Percentiles rank a stretch among this genome's conserved stretches.
Evolutionary conservation across 1,284 basidiomycete species (phyloP).

Genomic region (Fomitopsis pinicola): DNA sequence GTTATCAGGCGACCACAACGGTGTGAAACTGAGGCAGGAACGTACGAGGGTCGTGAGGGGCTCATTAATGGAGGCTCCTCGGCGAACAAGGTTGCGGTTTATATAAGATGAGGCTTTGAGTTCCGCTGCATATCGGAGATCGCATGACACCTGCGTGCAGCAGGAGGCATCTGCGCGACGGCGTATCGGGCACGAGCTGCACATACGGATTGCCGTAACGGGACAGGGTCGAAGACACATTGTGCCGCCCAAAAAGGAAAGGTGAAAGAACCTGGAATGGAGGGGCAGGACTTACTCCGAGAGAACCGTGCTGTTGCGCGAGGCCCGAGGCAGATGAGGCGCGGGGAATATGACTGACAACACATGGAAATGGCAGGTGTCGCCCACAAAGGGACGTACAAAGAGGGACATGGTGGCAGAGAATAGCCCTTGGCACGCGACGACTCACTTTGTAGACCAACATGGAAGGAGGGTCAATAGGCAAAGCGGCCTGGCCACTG

Average conservation of each 20-base stretch:
- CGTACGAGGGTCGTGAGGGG: conserved; percentile 31
- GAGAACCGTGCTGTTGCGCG: conserved; percentile 1
- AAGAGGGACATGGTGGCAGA: not conserved
- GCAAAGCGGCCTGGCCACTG: not conserved
- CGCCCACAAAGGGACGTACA: conserved; percentile 9
- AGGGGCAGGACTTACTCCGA: not conserved
- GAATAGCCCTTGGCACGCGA: not conserved
- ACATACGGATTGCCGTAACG: conserved; percentile 30
- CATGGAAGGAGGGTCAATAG: not conserved
- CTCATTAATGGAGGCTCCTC: conserved; percentile 23
- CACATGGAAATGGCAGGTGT: conserved; percentile 7
- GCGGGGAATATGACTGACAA: conserved; percentile 5
- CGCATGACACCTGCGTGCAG: conserved; percentile 19
- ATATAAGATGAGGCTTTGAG: conserved; percentile 25
- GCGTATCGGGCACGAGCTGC: conserved; percentile 22
- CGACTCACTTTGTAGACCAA: not conserved
- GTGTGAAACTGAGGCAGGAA: conserved; percentile 11
- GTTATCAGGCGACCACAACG: conserved; percentile 8
- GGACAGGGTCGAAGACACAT: conserved; percentile 19
- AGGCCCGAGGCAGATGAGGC: conserved; percentile 4
- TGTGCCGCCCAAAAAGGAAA: conserved; percentile 27
- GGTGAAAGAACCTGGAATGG: conserved; percentile 21
- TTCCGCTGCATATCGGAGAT: conserved; percentile 25
- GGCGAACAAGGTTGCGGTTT: conserved; percentile 27
- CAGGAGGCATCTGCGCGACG: conserved; percentile 18